phyloP scores from a whole-genome alignment of 192 early-diverging fungal species.

The Ambispora gerdemannii region DNA sequence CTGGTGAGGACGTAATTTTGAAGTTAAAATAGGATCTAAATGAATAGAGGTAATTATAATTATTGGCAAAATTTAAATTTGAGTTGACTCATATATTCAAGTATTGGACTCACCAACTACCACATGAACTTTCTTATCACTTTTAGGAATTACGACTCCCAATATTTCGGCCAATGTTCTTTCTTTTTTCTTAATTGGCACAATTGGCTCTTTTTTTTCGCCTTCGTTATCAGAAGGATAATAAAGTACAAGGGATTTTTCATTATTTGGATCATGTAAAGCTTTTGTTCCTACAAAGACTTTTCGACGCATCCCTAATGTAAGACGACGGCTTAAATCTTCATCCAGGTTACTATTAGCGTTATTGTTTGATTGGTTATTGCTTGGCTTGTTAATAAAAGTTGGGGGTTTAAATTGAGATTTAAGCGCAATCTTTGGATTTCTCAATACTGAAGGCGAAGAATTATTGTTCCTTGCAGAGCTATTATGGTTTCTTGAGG shows the following conservation, averaged over 20 bases:
- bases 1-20: conserved; percentile 91
- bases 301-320: neutral
- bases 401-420: neutral
- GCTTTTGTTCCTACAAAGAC: conserved; percentile 48
- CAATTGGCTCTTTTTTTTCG: conserved; percentile 16
- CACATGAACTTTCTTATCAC: conserved; percentile 59
- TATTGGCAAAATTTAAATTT: neutral
- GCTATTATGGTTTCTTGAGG: neutral
- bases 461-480: neutral
- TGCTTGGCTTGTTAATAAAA: neutral
- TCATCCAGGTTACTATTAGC: neutral
- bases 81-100: neutral
- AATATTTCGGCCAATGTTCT: conserved; percentile 56
- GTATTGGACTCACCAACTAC: conserved; percentile 49
- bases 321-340: no score
- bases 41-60: neutral
- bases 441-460: neutral
- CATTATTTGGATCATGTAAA: conserved; percentile 78
- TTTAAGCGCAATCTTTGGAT: neutral
- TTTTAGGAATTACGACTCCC: conserved; percentile 43
- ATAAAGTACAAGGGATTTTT: conserved; percentile 83
- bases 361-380: neutral
- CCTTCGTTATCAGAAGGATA: conserved; percentile 56
- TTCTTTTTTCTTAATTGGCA: conserved; percentile 41
- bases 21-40: conserved; percentile 80